Evolutionary conservation across 177 flowering plant species (phyloP), one percentile per base, ranked within the genome.

Genomic region (Vitis hybrid): DNA sequence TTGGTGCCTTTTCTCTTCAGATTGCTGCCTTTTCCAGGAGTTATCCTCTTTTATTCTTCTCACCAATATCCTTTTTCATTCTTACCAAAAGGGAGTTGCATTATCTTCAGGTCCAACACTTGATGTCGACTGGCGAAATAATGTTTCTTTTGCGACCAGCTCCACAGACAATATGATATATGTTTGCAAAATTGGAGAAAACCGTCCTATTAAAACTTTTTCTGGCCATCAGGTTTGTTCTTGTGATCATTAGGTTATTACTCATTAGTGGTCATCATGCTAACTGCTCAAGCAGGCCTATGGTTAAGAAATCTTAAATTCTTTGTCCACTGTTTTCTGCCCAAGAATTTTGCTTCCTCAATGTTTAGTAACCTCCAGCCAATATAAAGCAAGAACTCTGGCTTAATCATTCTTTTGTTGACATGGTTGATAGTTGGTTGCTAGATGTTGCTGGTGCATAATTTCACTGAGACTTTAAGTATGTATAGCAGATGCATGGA

Each of bases 71-170:
- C 45, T 39, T 39, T 39, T 39, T 39, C 45, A 39, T 39, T 39
- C 45, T 39, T 5, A 39, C 45, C 45, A 39, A 39, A 39, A 4
- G 45, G 45, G 45, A 49, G 64, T 67, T 68, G 3, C 65, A 7
- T 2, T 29, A 22, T 56, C 68, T 51, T 39, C 76, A 95, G 99
- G 96, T 72, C 98, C 99, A 72, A 89, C 92, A 10, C 97, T 95
- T 76, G 99, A 95, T 86, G 99, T 95, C 79, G 99, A 95, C 72
- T 95, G 99, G 99, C 84, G 97, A 67, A 92, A 86, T 77, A 92
- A 90, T 85, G 79, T 68, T 61, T 86, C 97, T 15, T 95, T 95
- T 80, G 99, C 99, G 50, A 90, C 99, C 3, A 89, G 98, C 76
- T 95, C 99, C 48, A 92, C 98, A 5, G 99, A 95, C 79, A 81